phyloP scores from a whole-genome alignment of 108 stramenopile species.

The Fragilaria radians region DNA sequence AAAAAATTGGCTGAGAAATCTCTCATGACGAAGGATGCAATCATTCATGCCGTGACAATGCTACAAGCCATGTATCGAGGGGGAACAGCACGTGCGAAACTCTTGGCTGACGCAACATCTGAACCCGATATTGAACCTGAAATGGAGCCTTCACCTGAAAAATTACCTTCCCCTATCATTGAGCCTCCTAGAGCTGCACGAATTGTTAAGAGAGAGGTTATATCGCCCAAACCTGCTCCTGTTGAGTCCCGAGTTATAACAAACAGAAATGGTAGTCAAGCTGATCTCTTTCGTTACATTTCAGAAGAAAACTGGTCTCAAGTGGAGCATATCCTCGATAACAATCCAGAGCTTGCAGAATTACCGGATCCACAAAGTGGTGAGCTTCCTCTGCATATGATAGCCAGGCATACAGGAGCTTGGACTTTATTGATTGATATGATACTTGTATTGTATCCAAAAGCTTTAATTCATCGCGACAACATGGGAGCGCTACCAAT shows the following conservation, averaged over 20 bases:
- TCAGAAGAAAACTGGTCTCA: conserved; percentile 83
- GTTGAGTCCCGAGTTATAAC: conserved; percentile 1
- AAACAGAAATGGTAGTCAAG: conserved; percentile 5
- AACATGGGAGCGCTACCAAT: conserved; percentile 82
- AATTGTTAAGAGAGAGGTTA: not conserved
- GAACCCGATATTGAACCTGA: not conserved
- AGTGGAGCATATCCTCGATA: conserved; percentile 82
- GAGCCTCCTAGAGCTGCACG: not conserved
- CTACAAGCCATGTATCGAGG: conserved; percentile 43
- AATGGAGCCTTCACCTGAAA: not conserved
- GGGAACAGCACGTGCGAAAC: conserved; percentile 7
- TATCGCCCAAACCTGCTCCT: not conserved
- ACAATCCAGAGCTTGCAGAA: conserved; percentile 80
- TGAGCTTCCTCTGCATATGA: conserved; percentile 81
- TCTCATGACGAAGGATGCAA: conserved; percentile 29
- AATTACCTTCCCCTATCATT: conserved; percentile 8
- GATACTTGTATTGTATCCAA: conserved; percentile 82
- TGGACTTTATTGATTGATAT: conserved; percentile 85
- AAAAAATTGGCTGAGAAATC: not conserved
- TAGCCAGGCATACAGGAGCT: conserved; percentile 63
- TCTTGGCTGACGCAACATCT: conserved; percentile 6
- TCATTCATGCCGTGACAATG: conserved; percentile 27
- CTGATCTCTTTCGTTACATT: conserved; percentile 54
- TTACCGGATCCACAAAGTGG: conserved; percentile 56
- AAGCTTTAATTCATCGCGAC: conserved; percentile 81